A percentile compares a stretch with the other conserved stretches of the same genome.
Evolutionary conservation across 1,284 basidiomycete genomes (phyloP).

Genomic region (Anthracocystis panici-leucophaei): DNA sequence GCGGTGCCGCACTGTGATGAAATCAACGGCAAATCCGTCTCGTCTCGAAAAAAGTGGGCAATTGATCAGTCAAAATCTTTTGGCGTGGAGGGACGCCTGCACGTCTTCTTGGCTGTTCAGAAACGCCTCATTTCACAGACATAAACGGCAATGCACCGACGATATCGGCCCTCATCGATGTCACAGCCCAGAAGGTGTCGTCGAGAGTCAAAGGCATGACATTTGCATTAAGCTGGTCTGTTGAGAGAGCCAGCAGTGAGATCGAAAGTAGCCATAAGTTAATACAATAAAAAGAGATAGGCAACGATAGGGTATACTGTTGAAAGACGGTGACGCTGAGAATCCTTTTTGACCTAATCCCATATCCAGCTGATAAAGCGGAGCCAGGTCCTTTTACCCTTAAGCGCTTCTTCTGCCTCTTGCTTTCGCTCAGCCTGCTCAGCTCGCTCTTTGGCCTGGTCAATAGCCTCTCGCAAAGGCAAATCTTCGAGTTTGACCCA

Average conservation of each 20-base stretch:
- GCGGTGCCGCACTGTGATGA: slow-evolving; percentile 8
- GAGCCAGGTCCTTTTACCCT: slow-evolving; percentile 23
- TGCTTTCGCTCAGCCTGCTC: slow-evolving; percentile 19
- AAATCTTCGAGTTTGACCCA: slow-evolving; percentile 34
- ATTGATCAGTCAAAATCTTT: neutral
- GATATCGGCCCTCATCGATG: too few species aligned
- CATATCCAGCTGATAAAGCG: slow-evolving; percentile 43
- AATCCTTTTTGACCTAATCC: slow-evolving; percentile 19
- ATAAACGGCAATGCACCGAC: too few species aligned
- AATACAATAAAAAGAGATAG: neutral
- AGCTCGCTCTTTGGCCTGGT: slow-evolving; percentile 22
- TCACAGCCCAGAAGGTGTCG: too few species aligned
- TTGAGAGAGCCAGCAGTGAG: too few species aligned
- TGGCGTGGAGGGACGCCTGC: neutral
- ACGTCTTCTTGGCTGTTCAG: neutral
- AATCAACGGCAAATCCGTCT: neutral
- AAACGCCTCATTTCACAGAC: neutral
- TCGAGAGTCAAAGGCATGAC: too few species aligned
- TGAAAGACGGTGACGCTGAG: neutral
- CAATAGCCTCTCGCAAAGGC: slow-evolving; percentile 28
- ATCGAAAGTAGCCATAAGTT: too few species aligned
- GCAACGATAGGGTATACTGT: neutral
- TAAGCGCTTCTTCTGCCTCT: slow-evolving; percentile 21
- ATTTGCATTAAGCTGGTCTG: too few species aligned
- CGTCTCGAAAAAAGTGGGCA: neutral